These are phyloP conservation scores for Gautieria morchelliformis DNA, from an alignment of 768 basidiomycete genomes.

Conservation along the genomic window DNA sequence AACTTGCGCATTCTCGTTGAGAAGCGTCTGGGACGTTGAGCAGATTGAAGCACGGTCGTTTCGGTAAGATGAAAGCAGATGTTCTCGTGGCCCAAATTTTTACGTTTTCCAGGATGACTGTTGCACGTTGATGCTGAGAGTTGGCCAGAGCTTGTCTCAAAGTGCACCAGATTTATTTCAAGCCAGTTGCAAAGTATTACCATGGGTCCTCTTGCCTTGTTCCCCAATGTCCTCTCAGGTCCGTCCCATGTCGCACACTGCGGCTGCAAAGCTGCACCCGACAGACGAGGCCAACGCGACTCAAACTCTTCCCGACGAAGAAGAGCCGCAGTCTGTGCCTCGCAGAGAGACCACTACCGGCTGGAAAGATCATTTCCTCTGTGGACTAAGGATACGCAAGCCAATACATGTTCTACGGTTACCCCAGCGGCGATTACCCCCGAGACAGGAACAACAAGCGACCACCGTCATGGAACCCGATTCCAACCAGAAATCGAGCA, in stretches of 20 bases:
- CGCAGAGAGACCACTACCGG: too few species aligned
- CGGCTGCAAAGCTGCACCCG: not conserved
- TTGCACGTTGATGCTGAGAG: conserved; percentile 4
- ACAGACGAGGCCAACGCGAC: not conserved
- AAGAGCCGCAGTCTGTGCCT: not conserved
- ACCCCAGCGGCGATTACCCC: too few species aligned
- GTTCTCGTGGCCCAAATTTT: not conserved
- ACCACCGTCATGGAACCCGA: not conserved
- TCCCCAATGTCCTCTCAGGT: not conserved
- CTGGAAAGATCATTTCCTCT: too few species aligned
- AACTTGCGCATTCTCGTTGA: not conserved
- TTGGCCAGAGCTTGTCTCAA: not conserved
- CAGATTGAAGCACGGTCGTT: not conserved
- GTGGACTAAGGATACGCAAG: too few species aligned
- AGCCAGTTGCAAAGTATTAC: not conserved
- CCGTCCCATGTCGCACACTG: not conserved
- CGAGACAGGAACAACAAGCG: too few species aligned
- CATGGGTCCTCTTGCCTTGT: not conserved
- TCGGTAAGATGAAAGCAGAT: not conserved
- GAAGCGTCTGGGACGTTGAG: not conserved
- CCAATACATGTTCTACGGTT: too few species aligned
- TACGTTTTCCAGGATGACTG: not conserved
- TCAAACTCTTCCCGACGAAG: not conserved
- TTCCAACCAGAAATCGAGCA: not conserved
- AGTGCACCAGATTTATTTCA: not conserved